Conservation (phyloP, 1,139 yeast genomes). For the Hemisphaericaspora subhashii region DNA sequence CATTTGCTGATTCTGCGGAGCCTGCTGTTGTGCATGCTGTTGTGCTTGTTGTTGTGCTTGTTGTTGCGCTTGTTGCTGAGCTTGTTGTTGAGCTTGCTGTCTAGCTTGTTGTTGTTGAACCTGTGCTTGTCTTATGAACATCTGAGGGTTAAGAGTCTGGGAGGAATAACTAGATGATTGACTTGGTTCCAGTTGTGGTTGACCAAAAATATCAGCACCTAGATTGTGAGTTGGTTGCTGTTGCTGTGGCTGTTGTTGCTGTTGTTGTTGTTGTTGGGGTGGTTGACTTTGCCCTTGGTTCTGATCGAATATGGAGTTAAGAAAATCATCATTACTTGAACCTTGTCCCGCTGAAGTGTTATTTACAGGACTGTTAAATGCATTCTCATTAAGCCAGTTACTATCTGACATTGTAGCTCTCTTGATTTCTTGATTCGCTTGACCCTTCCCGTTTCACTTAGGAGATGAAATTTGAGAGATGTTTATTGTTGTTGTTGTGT, state of each 20-base stretch:
- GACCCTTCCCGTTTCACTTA: too few species aligned
- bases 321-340: slow-evolving; percentile 31
- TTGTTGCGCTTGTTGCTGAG: slow-evolving; percentile 7
- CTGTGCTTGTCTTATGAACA: slow-evolving; percentile 25
- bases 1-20: slow-evolving; percentile 19
- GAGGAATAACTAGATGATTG: slow-evolving; percentile 6
- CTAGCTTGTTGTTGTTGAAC: slow-evolving; percentile 13
- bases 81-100: slow-evolving; percentile 9
- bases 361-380: slow-evolving; percentile 22
- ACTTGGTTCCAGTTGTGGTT: slow-evolving; percentile 1
- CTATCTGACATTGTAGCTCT: slow-evolving; percentile 34
- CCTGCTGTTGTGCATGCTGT: too few species aligned
- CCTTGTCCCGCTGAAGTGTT: slow-evolving; percentile 1
- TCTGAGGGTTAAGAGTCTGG: slow-evolving; percentile 25
- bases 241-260: slow-evolving; percentile 11
- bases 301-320: slow-evolving; percentile 38
- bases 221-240: slow-evolving; percentile 7
- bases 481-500: not conserved
- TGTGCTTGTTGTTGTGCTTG: slow-evolving; percentile 15
- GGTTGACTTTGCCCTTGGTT: slow-evolving; percentile 19
- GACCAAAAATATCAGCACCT: slow-evolving; percentile 5
- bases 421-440: not conserved
- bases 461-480: too few species aligned
- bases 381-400: slow-evolving; percentile 47
- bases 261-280: slow-evolving; percentile 11